Base-by-base conservation (phyloP, 345 rosid species). In the Gossypium arboreum region DNA sequence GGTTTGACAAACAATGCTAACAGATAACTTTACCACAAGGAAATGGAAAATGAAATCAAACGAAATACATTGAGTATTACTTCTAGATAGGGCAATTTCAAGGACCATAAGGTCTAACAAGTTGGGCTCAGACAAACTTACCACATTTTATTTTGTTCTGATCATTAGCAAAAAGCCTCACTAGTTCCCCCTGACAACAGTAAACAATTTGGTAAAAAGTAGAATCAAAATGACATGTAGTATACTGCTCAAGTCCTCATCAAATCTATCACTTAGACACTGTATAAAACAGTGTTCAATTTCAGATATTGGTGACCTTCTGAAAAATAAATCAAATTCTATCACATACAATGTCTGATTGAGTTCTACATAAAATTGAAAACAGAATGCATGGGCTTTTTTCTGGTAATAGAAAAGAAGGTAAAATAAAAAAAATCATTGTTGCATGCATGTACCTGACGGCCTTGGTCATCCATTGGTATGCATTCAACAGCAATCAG, bases 401-500 rank as follows among this genome's bases (percentile, higher is more conserved):
- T 45, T 55, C 43, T 69, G 39, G 51, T 39, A 18, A 18, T 56
- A 22, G 41, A 34, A 34, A 34, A 34, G 7, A 34, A 34, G 41
- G 41, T 5, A 34, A 34, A 34, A 9, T 2, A 55, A 55, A 18
- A 55, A 55, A 56, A 12, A 20, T 9, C 12, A 57, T 22, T 63
- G 12, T 52, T 64, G 47, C 47, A 61, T 70, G 69, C 12, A 43
- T 73, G 39, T 76, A 95, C 99, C 97, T 95, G 99, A 76, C 76
- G 93, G 62, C 94, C 97, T 83, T 85, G 96, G 63, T 91, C 98
- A 87, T 95, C 97, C 99, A 95, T 95, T 12, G 99, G 99, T 80
- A 93, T 93, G 85, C 99, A 95, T 80, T 93, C 99, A 75, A 95
- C 99, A 77, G 97, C 96, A 84, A 95, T 93, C 79, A 91, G 52